Percentiles rank a stretch among this genome's conserved stretches.
Conservation (phyloP, 2,329 filamentous ascomycete species). For the Botrytis sinoallii region DNA sequence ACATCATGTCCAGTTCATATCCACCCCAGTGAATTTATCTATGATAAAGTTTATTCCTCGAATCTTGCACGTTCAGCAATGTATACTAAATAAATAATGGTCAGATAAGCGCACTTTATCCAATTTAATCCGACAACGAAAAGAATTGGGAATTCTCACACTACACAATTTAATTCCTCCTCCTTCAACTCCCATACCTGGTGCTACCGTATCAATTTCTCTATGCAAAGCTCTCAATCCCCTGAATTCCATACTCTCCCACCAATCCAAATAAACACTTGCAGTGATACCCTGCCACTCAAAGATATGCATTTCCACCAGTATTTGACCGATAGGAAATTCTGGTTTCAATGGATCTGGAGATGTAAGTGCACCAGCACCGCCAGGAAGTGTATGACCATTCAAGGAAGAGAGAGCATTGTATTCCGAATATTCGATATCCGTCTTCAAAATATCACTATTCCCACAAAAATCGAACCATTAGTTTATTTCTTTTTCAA, state of each 20-base stretch:
- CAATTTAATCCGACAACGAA: neutral
- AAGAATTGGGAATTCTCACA: conserved; percentile 18
- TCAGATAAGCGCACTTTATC: neutral
- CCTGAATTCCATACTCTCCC: conserved; percentile 34
- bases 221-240: conserved; percentile 33
- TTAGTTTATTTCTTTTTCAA: neutral
- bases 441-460: conserved; percentile 42
- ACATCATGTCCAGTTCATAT: neutral
- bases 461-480: neutral
- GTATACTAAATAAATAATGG: neutral
- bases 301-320: conserved; percentile 33
- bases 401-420: conserved; percentile 36
- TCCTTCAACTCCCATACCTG: conserved; percentile 28
- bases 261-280: conserved; percentile 33
- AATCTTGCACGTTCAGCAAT: conserved; percentile 6
- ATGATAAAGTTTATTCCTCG: conserved; percentile 9
- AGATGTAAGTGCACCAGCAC: conserved; percentile 5
- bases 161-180: conserved; percentile 27
- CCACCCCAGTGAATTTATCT: neutral
- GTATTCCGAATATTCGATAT: conserved; percentile 42
- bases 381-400: conserved; percentile 10
- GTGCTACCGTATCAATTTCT: conserved; percentile 33
- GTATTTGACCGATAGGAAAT: conserved; percentile 33
- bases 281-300: conserved; percentile 24
- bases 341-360: conserved; percentile 21